Evolutionary conservation across 176 grass and related monocot species (phyloP), one percentile per base, ranked within the genome.

Genomic region (Avena atlantica): DNA sequence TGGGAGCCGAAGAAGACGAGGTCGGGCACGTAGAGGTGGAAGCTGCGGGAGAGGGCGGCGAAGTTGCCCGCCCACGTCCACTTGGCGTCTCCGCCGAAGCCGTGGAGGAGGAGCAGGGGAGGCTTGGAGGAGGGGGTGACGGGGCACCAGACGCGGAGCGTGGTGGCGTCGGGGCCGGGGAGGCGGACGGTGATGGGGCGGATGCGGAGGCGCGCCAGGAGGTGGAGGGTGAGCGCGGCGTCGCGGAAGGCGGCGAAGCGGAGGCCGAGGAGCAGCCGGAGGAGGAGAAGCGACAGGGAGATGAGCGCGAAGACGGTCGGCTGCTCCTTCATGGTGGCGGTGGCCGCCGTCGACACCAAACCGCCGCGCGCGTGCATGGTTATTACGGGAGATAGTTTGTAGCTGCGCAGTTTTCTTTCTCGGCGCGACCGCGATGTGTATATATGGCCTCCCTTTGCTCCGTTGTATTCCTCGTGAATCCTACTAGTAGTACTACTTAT

Each of bases 1-100:
- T 83, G 79, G 6, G 88, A 65, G 20, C 93, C 96, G 70, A 98
- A 98, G 96, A 94, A 96, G 70, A 98, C 59, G 66, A 98, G 87
- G 90, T 98, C 96, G 16, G 93, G 96, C 2, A 84, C 90, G 84
- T 94, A 72, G 52, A 98, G 78, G 76, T 92, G 87, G 96, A 94
- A 96, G 78, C 84, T 77, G 45, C 86, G 81, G n/a, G 82, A 87
- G 17, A 96, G 90, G 50, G 15, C 21, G 2, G 80, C 21, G 0
- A 90, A 37, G 85, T 90, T 90, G 17, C 58, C 85, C 74, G 66
- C 85, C 89, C 89, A 90, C 80, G 89, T 90, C 86, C 81, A 98
- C 90, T 93, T 98, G 82, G 88, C 49, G 87, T 90, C 83, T 17
- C 83, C 55, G 81, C 68, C 92, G 85, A 98, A 98, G 42, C 96